Base-by-base conservation (phyloP, 2,329 filamentous ascomycete genomes). In the Aspergillus hiratsukae region DNA sequence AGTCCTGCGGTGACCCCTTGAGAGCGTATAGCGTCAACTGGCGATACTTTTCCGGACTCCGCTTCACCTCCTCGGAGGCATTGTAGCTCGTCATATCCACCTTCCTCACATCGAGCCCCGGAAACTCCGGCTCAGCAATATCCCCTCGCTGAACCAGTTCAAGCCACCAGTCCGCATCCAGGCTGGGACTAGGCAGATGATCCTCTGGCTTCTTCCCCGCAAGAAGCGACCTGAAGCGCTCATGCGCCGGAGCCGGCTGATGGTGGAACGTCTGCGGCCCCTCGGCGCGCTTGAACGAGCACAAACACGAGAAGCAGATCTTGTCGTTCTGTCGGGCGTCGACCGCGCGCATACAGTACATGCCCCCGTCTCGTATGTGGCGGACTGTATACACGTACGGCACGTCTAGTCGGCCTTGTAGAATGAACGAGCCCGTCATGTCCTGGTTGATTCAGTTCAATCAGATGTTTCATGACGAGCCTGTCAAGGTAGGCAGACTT, bases 61-160 rank as follows among this genome's bases (percentile, higher is more conserved):
- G 60, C 53, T 65, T 65, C 11, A 67, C 60, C 27, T 67, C 60
- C 19, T 63, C 58, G 0, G 58, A 54, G 5, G 65, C 58, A 59
- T 84, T 83, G 63, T 78, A 81, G 2, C 66, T 62, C 2, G 61
- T 57, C 82, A 84, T 84, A 60, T 83, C 77, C 21, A 78, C 78
- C 64, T 82, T 84, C 17, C 76, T 73, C 19, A 78, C 72, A 45
- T 82, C 76, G 6, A 84, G 62, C 4, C 75, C 75, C 1, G 75
- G 72, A 40, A 75, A 76, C 19, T 68, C 63, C 10, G 61, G 55
- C 48, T 74, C 71, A 4, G 57, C 25, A 7, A 69, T 58, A 27
- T 63, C 57, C 14, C 70, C 70, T 25, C 60, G 43, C 10, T 69
- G 57, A 5, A 71, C 59, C 27, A 61, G 61, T 1, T 67, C 56